Conservation (phyloP, 108 stramenopile species). For the Pinguiococcus pyrenoidosus region DNA sequence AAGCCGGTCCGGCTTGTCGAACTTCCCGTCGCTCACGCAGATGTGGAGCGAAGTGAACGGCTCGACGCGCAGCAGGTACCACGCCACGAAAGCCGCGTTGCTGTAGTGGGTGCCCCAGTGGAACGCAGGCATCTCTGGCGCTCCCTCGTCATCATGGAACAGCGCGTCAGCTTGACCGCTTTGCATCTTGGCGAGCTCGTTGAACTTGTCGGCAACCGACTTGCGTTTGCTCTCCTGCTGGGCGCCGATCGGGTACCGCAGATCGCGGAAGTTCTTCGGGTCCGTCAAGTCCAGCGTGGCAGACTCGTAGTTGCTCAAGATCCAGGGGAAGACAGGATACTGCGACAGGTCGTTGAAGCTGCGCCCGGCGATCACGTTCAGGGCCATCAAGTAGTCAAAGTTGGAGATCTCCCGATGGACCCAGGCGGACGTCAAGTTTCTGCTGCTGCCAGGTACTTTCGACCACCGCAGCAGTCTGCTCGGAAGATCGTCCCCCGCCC, state of each 20-base stretch:
- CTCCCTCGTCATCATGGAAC: not conserved
- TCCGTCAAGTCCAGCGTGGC: conserved; percentile 3
- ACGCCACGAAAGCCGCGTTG: conserved; percentile 2
- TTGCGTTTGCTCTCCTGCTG: conserved; percentile 4
- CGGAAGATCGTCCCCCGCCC: not conserved
- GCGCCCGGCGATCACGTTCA: conserved; percentile 26
- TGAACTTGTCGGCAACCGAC: not conserved
- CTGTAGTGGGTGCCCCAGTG: conserved; percentile 14
- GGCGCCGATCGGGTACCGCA: conserved; percentile 25
- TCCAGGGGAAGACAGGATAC: conserved; percentile 39
- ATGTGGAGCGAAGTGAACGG: conserved; percentile 13
- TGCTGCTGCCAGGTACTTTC: not conserved
- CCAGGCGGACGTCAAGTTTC: conserved; percentile 14
- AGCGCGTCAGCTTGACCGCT: not conserved
- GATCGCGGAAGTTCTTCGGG: conserved; percentile 15
- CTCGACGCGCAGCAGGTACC: conserved; percentile 13
- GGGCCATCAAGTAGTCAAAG: conserved; percentile 26
- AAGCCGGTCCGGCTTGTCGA: conserved; percentile 12
- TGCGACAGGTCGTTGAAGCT: conserved; percentile 32
- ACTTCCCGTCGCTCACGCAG: conserved; percentile 1
- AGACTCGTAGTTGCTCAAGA: conserved; percentile 9
- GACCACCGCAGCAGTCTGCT: not conserved
- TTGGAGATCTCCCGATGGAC: conserved; percentile 12
- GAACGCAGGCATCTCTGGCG: conserved; percentile 3
- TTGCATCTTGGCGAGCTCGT: not conserved